These are phyloP conservation scores for Protomyces macrosporus DNA, from an alignment of 1,139 yeast species.

Conservation along the genomic window DNA sequence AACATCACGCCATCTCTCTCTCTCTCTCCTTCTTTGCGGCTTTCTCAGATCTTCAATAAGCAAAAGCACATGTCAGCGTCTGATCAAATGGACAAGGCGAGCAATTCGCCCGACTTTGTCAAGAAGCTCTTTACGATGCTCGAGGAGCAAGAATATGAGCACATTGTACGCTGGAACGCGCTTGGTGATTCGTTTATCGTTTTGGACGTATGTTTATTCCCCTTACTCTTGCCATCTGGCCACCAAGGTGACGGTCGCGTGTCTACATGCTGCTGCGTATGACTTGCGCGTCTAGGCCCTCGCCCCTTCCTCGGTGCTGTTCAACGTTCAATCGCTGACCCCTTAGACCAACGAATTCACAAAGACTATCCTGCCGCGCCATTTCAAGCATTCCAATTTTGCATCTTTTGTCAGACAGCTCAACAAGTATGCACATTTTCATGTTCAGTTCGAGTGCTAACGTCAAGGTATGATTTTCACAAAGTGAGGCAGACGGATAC, in stretches of 20 bases:
- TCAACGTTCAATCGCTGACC: slow-evolving; percentile 90
- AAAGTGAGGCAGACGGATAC: slow-evolving; percentile 60
- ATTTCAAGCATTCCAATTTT: slow-evolving; percentile 90
- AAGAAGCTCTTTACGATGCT: slow-evolving; percentile 53
- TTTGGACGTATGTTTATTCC: slow-evolving; percentile 46
- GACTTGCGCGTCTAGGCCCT: slow-evolving; percentile 65
- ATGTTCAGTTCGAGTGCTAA: neutral
- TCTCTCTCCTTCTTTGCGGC: too few species aligned
- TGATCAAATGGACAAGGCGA: neutral
- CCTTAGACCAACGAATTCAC: slow-evolving; percentile 87
- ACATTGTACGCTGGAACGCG: slow-evolving; percentile 77
- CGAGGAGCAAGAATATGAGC: slow-evolving; percentile 66
- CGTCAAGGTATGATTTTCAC: slow-evolving; percentile 72
- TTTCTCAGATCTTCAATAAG: too few species aligned
- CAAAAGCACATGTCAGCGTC: neutral
- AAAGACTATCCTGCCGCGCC: slow-evolving; percentile 75
- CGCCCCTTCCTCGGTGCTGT: slow-evolving; percentile 54
- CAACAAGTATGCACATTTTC: slow-evolving; percentile 49
- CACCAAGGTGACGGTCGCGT: neutral
- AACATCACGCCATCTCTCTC: too few species aligned
- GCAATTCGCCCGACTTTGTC: slow-evolving; percentile 5
- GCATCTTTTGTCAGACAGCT: slow-evolving; percentile 95
- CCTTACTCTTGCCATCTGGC: too few species aligned
- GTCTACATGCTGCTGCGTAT: slow-evolving; percentile 46
- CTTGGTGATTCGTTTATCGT: slow-evolving; percentile 83